A percentile compares a stretch with the other conserved stretches of the same genome.
phyloP scores from a whole-genome alignment of 805 yeast genomes.

The Scheffersomyces stipitis region DNA sequence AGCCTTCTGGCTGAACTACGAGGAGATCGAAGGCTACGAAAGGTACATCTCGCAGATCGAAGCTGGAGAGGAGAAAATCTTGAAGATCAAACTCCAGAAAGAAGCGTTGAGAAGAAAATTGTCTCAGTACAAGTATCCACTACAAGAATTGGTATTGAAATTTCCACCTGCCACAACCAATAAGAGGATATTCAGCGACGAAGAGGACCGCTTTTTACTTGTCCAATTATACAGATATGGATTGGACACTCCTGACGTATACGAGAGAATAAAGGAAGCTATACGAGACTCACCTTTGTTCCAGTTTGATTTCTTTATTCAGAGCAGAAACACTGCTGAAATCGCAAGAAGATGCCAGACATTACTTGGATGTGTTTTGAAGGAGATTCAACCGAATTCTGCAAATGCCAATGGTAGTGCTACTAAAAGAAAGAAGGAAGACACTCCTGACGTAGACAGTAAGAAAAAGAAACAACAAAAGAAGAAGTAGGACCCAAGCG shows the following conservation, averaged over 20 bases:
- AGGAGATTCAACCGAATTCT: conserved; percentile 44
- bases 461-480: conserved; percentile 7
- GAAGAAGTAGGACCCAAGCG: conserved; percentile 1
- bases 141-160: conserved; percentile 71
- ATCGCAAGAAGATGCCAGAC: conserved; percentile 80
- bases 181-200: conserved; percentile 71
- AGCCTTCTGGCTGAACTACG: conserved; percentile 77
- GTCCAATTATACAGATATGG: conserved; percentile 81
- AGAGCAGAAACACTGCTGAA: conserved; percentile 75
- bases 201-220: conserved; percentile 85
- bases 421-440: conserved; percentile 7
- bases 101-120: conserved; percentile 78
- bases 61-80: conserved; percentile 81
- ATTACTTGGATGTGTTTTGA: conserved; percentile 68
- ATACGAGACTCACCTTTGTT: conserved; percentile 75
- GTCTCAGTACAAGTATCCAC: conserved; percentile 67
- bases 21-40: conserved; percentile 87
- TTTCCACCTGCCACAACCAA: conserved; percentile 70
- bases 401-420: conserved; percentile 1
- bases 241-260: conserved; percentile 71
- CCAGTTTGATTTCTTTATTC: conserved; percentile 84
- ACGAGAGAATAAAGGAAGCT: conserved; percentile 74
- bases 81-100: conserved; percentile 64
- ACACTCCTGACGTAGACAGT: conserved; percentile 2
- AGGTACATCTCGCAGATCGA: conserved; percentile 78